phyloP scores from a whole-genome alignment of 2,329 filamentous ascomycete species.

The Colletotrichum musicola region DNA sequence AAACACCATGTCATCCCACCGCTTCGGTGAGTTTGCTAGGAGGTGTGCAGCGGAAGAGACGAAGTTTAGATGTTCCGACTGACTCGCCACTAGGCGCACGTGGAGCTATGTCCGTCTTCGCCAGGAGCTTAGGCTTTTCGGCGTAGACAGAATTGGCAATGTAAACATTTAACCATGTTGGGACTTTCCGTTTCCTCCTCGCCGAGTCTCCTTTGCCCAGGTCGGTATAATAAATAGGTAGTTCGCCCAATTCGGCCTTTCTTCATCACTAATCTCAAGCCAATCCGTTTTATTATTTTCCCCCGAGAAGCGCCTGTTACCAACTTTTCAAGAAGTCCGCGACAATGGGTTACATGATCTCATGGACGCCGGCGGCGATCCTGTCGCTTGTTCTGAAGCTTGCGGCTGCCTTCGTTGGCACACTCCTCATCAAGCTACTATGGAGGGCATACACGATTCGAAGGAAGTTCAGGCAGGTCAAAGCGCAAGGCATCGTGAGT shows the following conservation, averaged over 20 bases:
- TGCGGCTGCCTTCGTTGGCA: neutral
- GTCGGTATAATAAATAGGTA: neutral
- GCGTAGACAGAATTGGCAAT: constrained; percentile 2
- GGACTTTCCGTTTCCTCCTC: neutral
- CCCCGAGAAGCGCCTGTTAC: too few relatives aligned
- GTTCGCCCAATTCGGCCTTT: neutral
- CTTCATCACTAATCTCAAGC: neutral
- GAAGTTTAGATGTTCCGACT: neutral
- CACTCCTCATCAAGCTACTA: neutral
- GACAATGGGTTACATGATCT: neutral
- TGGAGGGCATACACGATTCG: constrained; percentile 16
- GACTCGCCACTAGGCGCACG: neutral
- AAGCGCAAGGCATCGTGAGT: constrained; percentile 13
- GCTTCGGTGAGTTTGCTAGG: too few relatives aligned
- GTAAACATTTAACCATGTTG: neutral
- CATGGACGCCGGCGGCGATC: constrained; percentile 8
- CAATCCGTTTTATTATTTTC: too few relatives aligned
- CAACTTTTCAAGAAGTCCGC: neutral
- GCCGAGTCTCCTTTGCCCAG: too few relatives aligned
- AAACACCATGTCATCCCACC: too few relatives aligned
- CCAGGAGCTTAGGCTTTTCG: constrained; percentile 5
- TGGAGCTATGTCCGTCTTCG: constrained; percentile 3
- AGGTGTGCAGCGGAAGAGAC: too few relatives aligned
- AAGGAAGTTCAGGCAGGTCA: constrained; percentile 14
- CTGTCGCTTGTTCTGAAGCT: constrained; percentile 8